Conservation (phyloP, 2,329 filamentous ascomycete species). For the Nectriaceae sp. region DNA sequence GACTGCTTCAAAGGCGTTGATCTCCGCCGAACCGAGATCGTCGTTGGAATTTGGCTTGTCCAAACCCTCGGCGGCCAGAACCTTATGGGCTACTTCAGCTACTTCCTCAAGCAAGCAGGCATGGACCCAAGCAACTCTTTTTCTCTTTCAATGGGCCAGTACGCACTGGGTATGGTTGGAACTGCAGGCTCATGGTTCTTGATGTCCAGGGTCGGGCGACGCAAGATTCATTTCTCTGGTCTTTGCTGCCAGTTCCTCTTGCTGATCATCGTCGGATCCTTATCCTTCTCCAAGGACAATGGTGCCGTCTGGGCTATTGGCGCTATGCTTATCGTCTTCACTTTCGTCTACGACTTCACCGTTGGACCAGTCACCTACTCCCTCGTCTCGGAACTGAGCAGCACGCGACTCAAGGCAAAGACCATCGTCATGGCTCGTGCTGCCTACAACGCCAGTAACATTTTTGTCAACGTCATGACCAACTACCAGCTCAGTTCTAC, state of each 20-base stretch:
- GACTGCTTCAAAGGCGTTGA: conserved; percentile 57
- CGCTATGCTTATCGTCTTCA: conserved; percentile 52
- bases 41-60: conserved; percentile 50
- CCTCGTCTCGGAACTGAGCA: conserved; percentile 54
- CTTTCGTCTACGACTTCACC: conserved; percentile 55
- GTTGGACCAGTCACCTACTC: conserved; percentile 57
- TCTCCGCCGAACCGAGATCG: conserved; percentile 55
- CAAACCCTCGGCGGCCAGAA: conserved; percentile 51
- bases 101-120: conserved; percentile 49
- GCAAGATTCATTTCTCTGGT: conserved; percentile 51
- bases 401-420: conserved; percentile 55
- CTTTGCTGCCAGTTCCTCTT: conserved; percentile 41
- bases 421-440: conserved; percentile 54
- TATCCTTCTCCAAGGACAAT: conserved; percentile 38
- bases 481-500: conserved; percentile 50
- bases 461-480: conserved; percentile 51
- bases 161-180: conserved; percentile 52
- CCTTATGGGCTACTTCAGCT: conserved; percentile 51
- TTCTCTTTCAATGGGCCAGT: conserved; percentile 49
- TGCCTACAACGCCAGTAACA: conserved; percentile 46
- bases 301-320: conserved; percentile 45
- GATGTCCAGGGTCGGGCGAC: conserved; percentile 50
- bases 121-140: conserved; percentile 46
- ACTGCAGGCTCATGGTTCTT: conserved; percentile 53
- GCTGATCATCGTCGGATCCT: conserved; percentile 42